Evolutionary conservation across 345 rosid species (phyloP), one percentile per base, ranked within the genome.

Genomic region (Populus deltoides): DNA sequence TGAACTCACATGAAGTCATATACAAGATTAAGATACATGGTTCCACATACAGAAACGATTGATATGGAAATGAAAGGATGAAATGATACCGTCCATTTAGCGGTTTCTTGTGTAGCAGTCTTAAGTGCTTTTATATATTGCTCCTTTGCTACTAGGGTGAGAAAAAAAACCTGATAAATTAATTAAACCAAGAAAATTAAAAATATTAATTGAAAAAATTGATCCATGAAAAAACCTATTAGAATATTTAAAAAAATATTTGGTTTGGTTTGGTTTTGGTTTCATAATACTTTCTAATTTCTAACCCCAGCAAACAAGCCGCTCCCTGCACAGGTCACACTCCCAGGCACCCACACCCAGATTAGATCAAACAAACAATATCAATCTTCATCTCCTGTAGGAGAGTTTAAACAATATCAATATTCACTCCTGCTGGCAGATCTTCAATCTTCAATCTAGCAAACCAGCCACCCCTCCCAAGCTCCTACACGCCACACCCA

Each of bases 1-100:
- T 78, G 78, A 74, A 72, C 83, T 83, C 72, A 61, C 61, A 57
- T 43, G 17, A 75, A 76, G 49, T 25, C 20, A 47, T 75, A 33
- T n/a, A 59, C 9, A 59, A 4, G 65, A 59, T n/a, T 57, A 66
- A 75, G 72, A 24, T 65, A 51, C 33, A 35, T 25, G 36, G n/a
- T 47, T 71, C 11, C 11, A 49, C 3, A 22, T 38, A 63, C 67
- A 29, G 55, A 36, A 49, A n/a, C 72, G 36, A n/a, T 22, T 71
- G 61, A 13, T 70, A 47, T 20, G 70, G 35, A 25, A 31, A 33
- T 55, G 51, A 20, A 24, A 36, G 9, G 12, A 35, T 15, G 38
- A 24, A 66, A 41, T 9, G 49, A 62, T 38, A 22, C 5, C 22
- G 9, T 39, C 45, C 8, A 27, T 41, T 29, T 77, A 68, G 53